These are phyloP conservation scores for Suillus subaureus DNA, from an alignment of 768 basidiomycete genomes.

Conservation along the genomic window DNA sequence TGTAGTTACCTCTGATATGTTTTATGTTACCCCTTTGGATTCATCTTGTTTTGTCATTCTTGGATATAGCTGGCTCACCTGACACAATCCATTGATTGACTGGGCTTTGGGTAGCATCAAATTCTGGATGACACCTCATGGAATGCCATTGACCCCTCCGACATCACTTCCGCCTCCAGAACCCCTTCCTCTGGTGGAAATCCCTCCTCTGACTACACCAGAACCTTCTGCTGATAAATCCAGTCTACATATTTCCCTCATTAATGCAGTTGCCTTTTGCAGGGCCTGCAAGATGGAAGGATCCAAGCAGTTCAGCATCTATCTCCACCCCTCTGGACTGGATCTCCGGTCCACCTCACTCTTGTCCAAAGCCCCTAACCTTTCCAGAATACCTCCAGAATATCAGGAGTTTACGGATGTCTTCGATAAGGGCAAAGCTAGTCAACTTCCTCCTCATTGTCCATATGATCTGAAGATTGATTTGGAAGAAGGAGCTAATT, in stretches of 20 bases:
- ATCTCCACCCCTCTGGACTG: accelerated
- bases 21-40: slow-evolving; percentile 11
- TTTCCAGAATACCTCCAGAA: accelerated
- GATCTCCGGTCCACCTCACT: background rate
- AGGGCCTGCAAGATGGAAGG: background rate
- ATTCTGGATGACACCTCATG: background rate
- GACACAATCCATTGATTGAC: background rate
- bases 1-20: background rate
- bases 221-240: background rate
- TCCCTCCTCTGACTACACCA: background rate
- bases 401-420: no score
- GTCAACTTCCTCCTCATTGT: no score
- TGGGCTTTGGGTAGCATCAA: background rate
- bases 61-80: slow-evolving; percentile 13
- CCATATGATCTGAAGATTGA: no score
- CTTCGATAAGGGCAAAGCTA: no score
- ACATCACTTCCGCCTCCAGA: background rate
- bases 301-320: background rate
- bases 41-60: slow-evolving; percentile 5
- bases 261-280: background rate
- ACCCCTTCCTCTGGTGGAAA: background rate
- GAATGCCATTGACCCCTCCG: background rate
- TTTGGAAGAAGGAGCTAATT: no score
- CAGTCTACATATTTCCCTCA: accelerated
- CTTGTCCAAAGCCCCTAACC: accelerated